phyloP scores from a whole-genome alignment of 2,329 filamentous ascomycete genomes.

The Talaromyces sp. region DNA sequence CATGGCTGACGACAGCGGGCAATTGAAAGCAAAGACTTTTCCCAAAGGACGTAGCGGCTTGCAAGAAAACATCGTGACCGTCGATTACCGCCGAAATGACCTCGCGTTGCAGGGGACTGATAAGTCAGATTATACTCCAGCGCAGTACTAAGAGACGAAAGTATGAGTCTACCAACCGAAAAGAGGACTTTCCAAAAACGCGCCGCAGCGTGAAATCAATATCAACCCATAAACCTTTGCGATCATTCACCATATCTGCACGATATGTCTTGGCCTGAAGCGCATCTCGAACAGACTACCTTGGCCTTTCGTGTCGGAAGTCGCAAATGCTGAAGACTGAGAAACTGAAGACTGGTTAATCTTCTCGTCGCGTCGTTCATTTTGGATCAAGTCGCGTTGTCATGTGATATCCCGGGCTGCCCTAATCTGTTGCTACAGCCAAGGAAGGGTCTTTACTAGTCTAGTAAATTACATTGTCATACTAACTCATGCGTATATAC shows the following conservation, averaged over 20 bases:
- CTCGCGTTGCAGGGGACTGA: conserved; percentile 77
- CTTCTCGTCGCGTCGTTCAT: not conserved
- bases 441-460: not conserved
- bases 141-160: not conserved
- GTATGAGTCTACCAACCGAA: conserved; percentile 52
- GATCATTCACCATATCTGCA: conserved; percentile 30
- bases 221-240: conserved; percentile 46
- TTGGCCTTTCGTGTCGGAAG: not conserved
- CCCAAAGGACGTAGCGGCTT: conserved; percentile 72
- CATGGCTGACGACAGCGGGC: conserved; percentile 80
- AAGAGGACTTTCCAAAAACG: conserved; percentile 70
- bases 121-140: not conserved
- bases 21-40: conserved; percentile 93
- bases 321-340: not conserved
- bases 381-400: conserved; percentile 13
- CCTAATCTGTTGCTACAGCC: not conserved
- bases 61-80: conserved; percentile 86
- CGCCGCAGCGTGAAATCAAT: conserved; percentile 70
- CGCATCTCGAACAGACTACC: not conserved
- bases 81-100: conserved; percentile 78
- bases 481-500: conserved; percentile 11
- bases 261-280: conserved; percentile 17
- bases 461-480: not conserved
- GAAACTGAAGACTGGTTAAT: not conserved
- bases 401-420: conserved; percentile 3